phyloP scores from a whole-genome alignment of 2,329 filamentous ascomycete genomes.

The Fonsecaea pugnacius region DNA sequence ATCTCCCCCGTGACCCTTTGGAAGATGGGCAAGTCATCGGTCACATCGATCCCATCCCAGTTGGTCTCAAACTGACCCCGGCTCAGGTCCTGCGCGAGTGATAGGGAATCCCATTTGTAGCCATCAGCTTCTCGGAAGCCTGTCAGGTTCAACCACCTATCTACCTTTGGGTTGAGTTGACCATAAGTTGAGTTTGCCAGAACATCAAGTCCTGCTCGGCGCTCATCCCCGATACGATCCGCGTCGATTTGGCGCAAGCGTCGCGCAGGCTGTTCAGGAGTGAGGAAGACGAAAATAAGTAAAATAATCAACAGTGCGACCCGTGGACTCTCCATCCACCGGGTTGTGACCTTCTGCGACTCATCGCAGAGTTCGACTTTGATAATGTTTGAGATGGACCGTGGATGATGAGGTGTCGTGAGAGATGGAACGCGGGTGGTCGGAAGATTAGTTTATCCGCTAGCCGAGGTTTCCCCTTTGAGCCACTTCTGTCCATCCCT shows the following conservation, averaged over 20 bases:
- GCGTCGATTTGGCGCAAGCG: constrained; percentile 25
- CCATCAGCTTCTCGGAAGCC: constrained; percentile 75
- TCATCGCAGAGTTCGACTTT: constrained; percentile 25
- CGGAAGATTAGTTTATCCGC: constrained; percentile 7
- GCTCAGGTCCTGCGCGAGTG: constrained; percentile 29
- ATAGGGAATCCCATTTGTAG: constrained; percentile 76
- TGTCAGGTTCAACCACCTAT: constrained; percentile 70
- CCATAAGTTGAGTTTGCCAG: constrained; percentile 54
- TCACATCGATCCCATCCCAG: constrained; percentile 49
- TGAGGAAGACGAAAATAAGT: constrained; percentile 59
- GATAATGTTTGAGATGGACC: constrained; percentile 13
- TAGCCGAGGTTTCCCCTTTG: background rate
- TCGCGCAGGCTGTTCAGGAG: constrained; percentile 46
- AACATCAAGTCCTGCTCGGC: constrained; percentile 41
- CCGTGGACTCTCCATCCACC: constrained; percentile 48
- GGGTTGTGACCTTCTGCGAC: constrained; percentile 18
- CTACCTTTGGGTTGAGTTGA: constrained; percentile 52
- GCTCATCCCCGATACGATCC: constrained; percentile 50
- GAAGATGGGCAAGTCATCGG: constrained; percentile 64
- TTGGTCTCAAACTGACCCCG: constrained; percentile 59
- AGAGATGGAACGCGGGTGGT: background rate
- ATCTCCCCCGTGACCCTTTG: constrained; percentile 77
- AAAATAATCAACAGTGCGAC: constrained; percentile 56
- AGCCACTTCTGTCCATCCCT: too few relatives aligned
- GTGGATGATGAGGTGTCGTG: background rate